These are phyloP conservation scores for Aspergillus calidoustus DNA, from an alignment of 2,329 filamentous ascomycete species.

Conservation along the genomic window DNA sequence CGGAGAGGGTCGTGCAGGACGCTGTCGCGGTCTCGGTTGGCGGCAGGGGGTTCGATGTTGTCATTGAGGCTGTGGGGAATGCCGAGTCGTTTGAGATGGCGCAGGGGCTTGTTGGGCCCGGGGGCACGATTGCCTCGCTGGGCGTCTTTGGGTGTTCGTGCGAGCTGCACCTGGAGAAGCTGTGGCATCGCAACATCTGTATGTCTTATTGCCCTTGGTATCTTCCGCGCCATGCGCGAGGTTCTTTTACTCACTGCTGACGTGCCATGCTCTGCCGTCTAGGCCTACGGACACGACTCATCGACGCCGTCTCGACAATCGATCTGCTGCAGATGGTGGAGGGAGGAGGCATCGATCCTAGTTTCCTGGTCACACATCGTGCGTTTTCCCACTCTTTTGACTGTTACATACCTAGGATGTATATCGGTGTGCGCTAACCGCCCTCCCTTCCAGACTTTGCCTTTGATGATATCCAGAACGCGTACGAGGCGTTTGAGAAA, in stretches of 20 bases:
- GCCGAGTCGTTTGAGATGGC: constrained; percentile 59
- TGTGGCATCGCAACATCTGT: not conserved
- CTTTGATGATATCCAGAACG: not conserved
- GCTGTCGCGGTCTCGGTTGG: constrained; percentile 50
- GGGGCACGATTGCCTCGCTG: constrained; percentile 61
- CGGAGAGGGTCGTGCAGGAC: not conserved
- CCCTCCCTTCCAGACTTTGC: not conserved
- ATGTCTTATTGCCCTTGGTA: not conserved
- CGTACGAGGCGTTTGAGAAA: not conserved
- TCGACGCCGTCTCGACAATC: constrained; percentile 11
- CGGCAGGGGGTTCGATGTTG: constrained; percentile 59
- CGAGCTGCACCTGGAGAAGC: not conserved
- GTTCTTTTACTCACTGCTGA: not conserved
- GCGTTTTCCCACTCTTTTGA: not conserved
- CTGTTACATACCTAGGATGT: too few relatives aligned
- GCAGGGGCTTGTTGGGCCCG: constrained; percentile 58
- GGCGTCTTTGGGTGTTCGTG: constrained; percentile 61
- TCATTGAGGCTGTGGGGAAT: constrained; percentile 63
- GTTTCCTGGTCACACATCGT: constrained; percentile 23
- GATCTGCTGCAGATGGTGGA: constrained; percentile 18
- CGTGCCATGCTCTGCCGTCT: not conserved
- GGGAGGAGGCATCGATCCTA: constrained; percentile 14
- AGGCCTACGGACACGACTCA: constrained; percentile 18
- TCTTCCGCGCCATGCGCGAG: not conserved
- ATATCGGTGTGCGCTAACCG: not conserved